Evolutionary conservation across 148 eudicot species (phyloP).

Genomic region (Rhododendron kiyosumense): DNA sequence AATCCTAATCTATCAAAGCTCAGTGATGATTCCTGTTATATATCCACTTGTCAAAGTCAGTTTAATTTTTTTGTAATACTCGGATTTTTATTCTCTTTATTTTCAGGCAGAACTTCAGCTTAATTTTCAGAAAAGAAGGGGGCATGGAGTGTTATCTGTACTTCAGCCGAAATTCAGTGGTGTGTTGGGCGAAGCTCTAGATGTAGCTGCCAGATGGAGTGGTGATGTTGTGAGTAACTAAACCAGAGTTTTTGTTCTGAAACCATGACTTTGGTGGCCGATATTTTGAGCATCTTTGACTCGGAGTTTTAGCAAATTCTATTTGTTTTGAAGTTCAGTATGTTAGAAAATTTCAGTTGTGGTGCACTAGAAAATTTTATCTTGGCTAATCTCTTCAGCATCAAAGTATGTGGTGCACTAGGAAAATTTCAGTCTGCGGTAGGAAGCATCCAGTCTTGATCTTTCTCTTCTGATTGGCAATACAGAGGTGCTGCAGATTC

Average conservation of each 20-base stretch:
- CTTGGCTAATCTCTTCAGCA: not conserved
- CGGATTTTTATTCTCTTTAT: slow-evolving; percentile 1
- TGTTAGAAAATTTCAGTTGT: not conserved
- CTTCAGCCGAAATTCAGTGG: slow-evolving; percentile 94
- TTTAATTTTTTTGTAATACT: not conserved
- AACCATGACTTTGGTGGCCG: not conserved
- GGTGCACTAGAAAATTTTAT: not conserved
- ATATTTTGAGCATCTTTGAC: not conserved
- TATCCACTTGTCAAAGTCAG: not conserved
- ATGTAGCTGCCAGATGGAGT: slow-evolving; percentile 98
- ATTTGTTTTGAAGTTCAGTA: not conserved
- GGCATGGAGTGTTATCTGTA: slow-evolving; percentile 84
- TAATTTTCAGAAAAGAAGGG: slow-evolving; percentile 92
- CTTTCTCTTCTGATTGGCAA: not conserved
- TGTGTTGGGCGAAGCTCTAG: slow-evolving; percentile 92
- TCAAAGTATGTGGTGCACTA: not conserved
- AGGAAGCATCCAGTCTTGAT: not conserved
- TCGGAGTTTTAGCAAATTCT: not conserved
- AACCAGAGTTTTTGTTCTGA: not conserved
- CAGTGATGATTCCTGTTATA: not conserved
- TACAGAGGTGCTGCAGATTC: not conserved
- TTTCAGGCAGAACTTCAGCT: slow-evolving; percentile 91
- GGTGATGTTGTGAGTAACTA: slow-evolving; percentile 87
- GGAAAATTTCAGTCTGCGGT: not conserved
- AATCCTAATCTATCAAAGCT: not conserved